Evolutionary conservation across 208 protist genomes (phyloP), one percentile per base, ranked within the genome.

Genomic region (Trypanosoma mega): DNA sequence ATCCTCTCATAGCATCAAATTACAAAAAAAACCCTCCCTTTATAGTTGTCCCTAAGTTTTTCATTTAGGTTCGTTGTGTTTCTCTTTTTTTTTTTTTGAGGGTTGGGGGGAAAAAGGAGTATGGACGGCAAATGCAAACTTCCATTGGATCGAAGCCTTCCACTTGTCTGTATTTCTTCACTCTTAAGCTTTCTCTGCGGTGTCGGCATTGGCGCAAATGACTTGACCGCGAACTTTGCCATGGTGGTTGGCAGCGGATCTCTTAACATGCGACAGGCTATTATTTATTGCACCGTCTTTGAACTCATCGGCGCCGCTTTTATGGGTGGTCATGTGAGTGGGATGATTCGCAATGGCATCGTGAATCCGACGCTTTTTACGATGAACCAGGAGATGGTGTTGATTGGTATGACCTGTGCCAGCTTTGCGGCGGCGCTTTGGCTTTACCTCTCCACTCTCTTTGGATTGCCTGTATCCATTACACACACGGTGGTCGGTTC

Each of bases 211-310:
- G 84, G 87, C 23, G 87, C 80, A 4, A 90, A 90, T 55, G 85
- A 94, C 52, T 71, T 92, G 20, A 87, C 72, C 51, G 85, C 84
- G 14, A 92, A 90, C 68, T 94, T 94, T 54, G 88, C 88, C 16
- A 90, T 90, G 80, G 85, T 92, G 48, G 80, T 92, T 5, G 88
- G 88, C 31, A 92, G 80, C 64, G 82, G 85, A 48, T 88, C 82
- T 14, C 71, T 92, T 23, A 84, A 87, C 64, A 89, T 94, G 85
- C 66, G 58, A 47, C 69, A 79, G 61, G 82, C 85, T 5, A 90
- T 92, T 62, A 67, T 90, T 31, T 92, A 86, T 67, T 92, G 85
- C 76, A 81, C 78, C 49, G 56, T 89, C 8, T 92, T 92, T 41
- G 84, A 92, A 66, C 61, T 94, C 18, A 67, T 90, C n/a, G 87